Base-by-base conservation (phyloP, 352 stramenopile species). In the Globisporangium camurandrum region DNA sequence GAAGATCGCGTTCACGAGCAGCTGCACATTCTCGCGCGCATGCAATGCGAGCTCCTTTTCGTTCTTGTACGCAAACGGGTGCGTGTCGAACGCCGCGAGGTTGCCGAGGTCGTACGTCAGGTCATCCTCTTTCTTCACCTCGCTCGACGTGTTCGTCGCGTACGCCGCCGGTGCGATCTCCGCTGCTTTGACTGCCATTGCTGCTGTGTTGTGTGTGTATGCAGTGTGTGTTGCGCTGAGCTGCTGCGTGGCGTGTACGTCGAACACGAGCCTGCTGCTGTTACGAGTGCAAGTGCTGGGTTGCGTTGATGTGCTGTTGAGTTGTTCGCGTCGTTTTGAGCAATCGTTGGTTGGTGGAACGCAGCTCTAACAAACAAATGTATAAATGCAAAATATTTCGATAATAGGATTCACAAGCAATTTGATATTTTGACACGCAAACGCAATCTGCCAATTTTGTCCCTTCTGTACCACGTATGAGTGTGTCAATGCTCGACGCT, bases 1-100 rank as follows among this genome's bases (percentile, higher is more conserved):
- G 58, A 96, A 95, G 49, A 98, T 83, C 50, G 86, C 83, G 66
- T 86, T 84, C 54, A 98, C 77, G 43, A 99, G 57, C 44, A 98
- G 80, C 61, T 97, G 90, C 46, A 96, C 93, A 50, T 97, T 97
- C 58, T 96, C 84, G 19, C 74, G 75, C 26, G 95, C 89, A 56
- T 96, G 86, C 34, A 89, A 56, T 4, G 94, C 71, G 38, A 98
- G 64, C 39, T 93, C 75, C 59, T 97, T 95, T 53, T 95, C 83
- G 64, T 70, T 86, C 65, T 75, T 57, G 63, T 75, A 85, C 38
- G 65, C 54, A 64, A 95, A 89, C 52, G 83, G 84, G 47, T 95
- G 86, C 66, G 83, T 93, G 64, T 97, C 84, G 26, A 93, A 93
- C 11, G 82, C 88, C 48, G 79, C 67, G 38, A 97, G 56, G 62